phyloP scores from a whole-genome alignment of 2,329 filamentous ascomycete species.

The Malbranchea zuffiana region DNA sequence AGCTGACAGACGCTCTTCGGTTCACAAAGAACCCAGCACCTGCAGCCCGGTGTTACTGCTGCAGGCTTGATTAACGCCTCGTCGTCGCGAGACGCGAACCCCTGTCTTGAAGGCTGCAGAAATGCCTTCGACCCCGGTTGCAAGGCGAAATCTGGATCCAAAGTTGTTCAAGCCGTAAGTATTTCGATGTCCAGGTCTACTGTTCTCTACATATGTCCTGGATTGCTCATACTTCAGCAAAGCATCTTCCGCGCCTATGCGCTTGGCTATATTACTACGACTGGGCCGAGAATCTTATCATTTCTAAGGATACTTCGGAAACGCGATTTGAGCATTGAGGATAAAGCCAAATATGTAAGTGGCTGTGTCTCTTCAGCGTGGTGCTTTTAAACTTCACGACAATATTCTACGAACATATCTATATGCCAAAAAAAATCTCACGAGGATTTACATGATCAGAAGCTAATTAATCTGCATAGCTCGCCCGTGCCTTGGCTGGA shows the following conservation, averaged over 20 bases:
- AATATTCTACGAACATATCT: no score
- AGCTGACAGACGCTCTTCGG: no score
- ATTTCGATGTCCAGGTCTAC: background rate
- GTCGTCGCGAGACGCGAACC: background rate
- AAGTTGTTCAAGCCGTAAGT: slow-evolving; percentile 14
- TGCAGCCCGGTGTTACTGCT: no score
- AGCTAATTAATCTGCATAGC: slow-evolving; percentile 20
- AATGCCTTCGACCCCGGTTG: background rate
- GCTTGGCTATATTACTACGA: slow-evolving; percentile 39
- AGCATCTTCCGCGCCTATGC: slow-evolving; percentile 39
- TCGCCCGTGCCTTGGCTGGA: slow-evolving; percentile 29
- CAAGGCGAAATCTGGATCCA: slow-evolving; percentile 8
- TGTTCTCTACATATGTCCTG: background rate
- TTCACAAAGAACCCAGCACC: no score
- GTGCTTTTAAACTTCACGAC: no score
- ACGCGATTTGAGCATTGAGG: slow-evolving; percentile 23
- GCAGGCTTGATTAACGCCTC: background rate
- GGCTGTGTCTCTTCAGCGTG: background rate
- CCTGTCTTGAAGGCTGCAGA: background rate
- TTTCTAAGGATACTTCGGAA: slow-evolving; percentile 27
- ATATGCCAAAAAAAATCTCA: no score
- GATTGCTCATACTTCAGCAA: slow-evolving; percentile 5
- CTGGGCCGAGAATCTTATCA: slow-evolving; percentile 36
- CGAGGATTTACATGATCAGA: no score
- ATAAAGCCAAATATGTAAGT: slow-evolving; percentile 31